Evolutionary conservation across 148 eudicot species (phyloP).

Genomic region (Vaccinium macrocarpon): DNA sequence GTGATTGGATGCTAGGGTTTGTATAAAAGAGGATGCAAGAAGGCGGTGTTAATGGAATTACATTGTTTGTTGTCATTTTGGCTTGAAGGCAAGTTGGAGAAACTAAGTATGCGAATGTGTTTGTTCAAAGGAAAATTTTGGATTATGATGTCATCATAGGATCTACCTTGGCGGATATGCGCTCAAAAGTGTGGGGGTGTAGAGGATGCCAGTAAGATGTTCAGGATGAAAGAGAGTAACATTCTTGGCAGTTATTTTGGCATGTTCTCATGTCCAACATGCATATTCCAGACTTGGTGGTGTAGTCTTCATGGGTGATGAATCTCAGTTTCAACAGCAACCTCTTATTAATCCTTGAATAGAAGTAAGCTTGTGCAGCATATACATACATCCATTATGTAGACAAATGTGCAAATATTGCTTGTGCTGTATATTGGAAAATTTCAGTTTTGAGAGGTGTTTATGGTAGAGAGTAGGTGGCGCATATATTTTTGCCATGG

Average conservation of each 20-base stretch:
- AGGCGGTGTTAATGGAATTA: background rate
- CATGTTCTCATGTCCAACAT: background rate
- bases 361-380: background rate
- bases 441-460: background rate
- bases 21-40: background rate
- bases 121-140: background rate
- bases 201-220: background rate
- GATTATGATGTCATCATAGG: background rate
- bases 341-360: background rate
- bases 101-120: background rate
- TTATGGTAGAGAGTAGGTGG: background rate
- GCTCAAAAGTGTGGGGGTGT: background rate
- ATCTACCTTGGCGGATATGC: background rate
- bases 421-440: background rate
- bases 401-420: background rate
- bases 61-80: background rate
- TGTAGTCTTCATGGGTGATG: background rate
- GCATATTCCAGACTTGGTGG: background rate
- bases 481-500: background rate
- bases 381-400: background rate
- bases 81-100: background rate
- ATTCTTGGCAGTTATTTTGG: background rate
- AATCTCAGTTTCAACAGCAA: background rate
- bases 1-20: background rate
- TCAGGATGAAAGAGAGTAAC: background rate